Base-by-base conservation (phyloP, 768 basidiomycete species). In the Hydnomerulius pinastri region DNA sequence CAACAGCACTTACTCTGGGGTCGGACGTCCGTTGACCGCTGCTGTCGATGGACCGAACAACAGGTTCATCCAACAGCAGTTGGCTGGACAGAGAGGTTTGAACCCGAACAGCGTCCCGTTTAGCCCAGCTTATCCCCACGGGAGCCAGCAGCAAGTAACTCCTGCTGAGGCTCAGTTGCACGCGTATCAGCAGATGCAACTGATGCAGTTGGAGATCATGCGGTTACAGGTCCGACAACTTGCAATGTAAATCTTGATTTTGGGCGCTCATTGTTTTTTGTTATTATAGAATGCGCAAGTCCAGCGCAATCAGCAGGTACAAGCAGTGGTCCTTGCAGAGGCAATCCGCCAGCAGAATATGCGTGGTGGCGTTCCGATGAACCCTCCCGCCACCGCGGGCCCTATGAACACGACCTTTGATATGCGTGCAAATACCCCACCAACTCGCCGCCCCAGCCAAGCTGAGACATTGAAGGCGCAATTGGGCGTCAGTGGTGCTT, bases 181-280 rank as follows among this genome's bases (percentile, higher is more conserved):
- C 60, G 80, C 84, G 46, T 73, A 89, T 48, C 90, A 91, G 36
- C 69, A 68, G 46, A 77, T 92, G 78, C 90, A 92, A 72, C 76
- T 92, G 77, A 80, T 92, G 72, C 91, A 92, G 64, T 74, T 92
- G 49, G 90, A 92, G 72, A 79, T 92, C 58, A 69, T 90, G 65
- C 82, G 80, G 64, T 79, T 92, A 54, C 90, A 92, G 86, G 90
- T 86, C 52, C 42, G 78, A n/a, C n/a, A n/a, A n/a, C n/a, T 70
- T 33, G 27, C 33, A 28, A 27, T 42, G 35, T 51, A 29, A 54
- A 21, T 43, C 43, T 11, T 15, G 13, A 48, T 46, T 32, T 13
- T 21, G 28, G 18, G 37, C 46, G 30, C n/a, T n/a, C 36, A 27
- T 53, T 35, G 36, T 54, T 50, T 38, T 63, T 54, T 13, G 43